Evolutionary conservation across 371 early-diverging fungal genomes (phyloP).

Genomic region (Lichtheimia ornata): DNA sequence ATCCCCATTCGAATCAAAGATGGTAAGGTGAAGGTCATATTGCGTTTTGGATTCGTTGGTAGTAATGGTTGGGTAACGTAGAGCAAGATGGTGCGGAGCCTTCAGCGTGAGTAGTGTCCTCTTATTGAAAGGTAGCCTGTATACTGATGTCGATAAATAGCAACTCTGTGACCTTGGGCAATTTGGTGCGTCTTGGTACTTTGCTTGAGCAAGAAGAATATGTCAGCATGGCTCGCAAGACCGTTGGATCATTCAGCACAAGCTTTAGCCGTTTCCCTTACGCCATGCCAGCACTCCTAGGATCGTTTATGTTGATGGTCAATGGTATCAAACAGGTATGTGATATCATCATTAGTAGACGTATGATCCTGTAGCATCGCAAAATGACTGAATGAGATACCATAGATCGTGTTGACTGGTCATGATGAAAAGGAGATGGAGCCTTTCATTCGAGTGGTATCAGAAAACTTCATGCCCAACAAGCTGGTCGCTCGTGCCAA

Average conservation of each 20-base stretch:
- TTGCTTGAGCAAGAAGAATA: constrained; percentile 29
- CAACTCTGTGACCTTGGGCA: constrained; percentile 46
- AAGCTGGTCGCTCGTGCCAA: constrained; percentile 33
- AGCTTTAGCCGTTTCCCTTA: constrained; percentile 35
- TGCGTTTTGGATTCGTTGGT: neutral
- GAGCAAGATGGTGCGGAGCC: constrained; percentile 75
- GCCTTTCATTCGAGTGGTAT: constrained; percentile 24
- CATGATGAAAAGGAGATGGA: constrained; percentile 18
- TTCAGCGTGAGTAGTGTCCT: constrained; percentile 37
- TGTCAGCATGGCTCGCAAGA: constrained; percentile 27
- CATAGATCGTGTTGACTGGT: constrained; percentile 45
- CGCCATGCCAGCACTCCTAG: constrained; percentile 42
- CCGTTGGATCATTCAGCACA: constrained; percentile 29
- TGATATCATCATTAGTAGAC: neutral
- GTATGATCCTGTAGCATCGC: neutral
- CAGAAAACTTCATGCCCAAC: constrained; percentile 43
- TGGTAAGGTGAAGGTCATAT: constrained; percentile 27
- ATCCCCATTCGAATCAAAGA: constrained; percentile 63
- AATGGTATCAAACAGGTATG: constrained; percentile 49
- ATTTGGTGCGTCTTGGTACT: constrained; percentile 42
- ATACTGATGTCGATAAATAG: constrained; percentile 13
- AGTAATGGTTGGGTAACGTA: constrained; percentile 7
- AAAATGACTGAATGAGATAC: neutral
- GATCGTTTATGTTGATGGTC: constrained; percentile 36
- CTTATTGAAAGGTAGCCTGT: no score